Evolutionary conservation across 768 basidiomycete species (phyloP).

Genomic region (Russula vinacea): DNA sequence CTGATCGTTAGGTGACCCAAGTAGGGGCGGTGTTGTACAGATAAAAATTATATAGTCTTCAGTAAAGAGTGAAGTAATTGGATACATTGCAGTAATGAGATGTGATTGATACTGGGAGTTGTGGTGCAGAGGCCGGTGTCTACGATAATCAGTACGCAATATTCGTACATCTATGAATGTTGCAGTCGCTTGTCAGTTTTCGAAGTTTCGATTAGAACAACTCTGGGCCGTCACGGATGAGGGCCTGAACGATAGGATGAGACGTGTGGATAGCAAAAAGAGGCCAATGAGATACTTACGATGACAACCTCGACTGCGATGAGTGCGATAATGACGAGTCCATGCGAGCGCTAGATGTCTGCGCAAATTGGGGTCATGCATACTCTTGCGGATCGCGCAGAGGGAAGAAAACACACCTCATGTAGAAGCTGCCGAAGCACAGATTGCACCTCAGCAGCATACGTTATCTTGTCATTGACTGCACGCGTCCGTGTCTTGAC

Average conservation of each 20-base stretch:
- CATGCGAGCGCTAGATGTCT: constrained; percentile 90
- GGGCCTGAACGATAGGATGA: constrained; percentile 46
- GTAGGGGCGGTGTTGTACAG: constrained; percentile 1
- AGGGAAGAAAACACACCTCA: constrained; percentile 14
- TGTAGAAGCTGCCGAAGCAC: constrained; percentile 62
- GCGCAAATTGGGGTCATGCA: constrained; percentile 19
- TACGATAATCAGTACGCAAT: not conserved
- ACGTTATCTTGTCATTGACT: constrained; percentile 90
- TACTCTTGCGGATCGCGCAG: constrained; percentile 5
- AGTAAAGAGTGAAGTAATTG: not conserved
- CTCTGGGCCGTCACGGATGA: constrained; percentile 77
- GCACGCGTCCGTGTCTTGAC: constrained; percentile 76
- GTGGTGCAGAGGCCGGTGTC: not conserved
- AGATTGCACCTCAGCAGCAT: constrained; percentile 86
- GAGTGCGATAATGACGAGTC: constrained; percentile 92
- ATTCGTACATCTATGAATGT: constrained; percentile 7
- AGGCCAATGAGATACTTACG: constrained; percentile 44
- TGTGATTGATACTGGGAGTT: constrained; percentile 5
- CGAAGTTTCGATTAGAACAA: constrained; percentile 57
- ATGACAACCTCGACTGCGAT: constrained; percentile 95
- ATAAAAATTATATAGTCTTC: not conserved
- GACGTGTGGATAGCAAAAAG: not conserved
- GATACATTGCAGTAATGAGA: constrained; percentile 1
- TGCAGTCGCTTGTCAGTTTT: constrained; percentile 3
- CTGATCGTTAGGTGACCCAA: not conserved